Conservation (phyloP, 2,329 filamentous ascomycete species). For the Dendrostoma leiphaemia region DNA sequence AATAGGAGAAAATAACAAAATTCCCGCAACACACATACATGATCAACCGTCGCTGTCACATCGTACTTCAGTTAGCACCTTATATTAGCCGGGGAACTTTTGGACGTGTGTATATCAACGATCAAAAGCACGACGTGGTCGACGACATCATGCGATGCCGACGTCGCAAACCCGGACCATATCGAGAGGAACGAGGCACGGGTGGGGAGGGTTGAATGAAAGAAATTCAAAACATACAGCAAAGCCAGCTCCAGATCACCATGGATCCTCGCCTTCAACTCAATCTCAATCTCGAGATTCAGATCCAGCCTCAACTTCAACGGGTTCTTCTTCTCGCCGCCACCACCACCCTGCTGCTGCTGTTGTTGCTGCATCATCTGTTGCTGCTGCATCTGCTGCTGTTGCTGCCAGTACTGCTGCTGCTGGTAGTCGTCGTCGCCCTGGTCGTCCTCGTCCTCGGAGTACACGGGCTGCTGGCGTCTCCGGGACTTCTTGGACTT, state of each 20-base stretch:
- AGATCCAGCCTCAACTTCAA: constrained; percentile 69
- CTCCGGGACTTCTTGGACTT: constrained; percentile 18
- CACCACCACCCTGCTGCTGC: constrained; percentile 32
- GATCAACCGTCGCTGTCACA: constrained; percentile 18
- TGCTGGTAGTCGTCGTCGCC: constrained; percentile 23
- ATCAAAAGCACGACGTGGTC: neutral
- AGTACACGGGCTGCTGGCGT: constrained; percentile 11
- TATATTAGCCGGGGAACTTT: constrained; percentile 15
- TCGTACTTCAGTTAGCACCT: constrained; percentile 18
- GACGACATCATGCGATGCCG: neutral
- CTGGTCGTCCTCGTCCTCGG: constrained; percentile 15
- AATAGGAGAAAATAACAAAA: neutral
- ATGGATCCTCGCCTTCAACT: constrained; percentile 76
- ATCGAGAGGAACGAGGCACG: neutral
- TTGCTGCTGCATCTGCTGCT: constrained; percentile 20
- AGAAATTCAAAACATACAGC: constrained; percentile 50
- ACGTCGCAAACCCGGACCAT: neutral
- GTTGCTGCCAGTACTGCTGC: constrained; percentile 22
- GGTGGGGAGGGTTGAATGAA: neutral
- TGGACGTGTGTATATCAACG: neutral
- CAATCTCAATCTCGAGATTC: constrained; percentile 77
- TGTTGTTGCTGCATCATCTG: constrained; percentile 26
- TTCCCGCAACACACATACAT: neutral
- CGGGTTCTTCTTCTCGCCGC: constrained; percentile 51
- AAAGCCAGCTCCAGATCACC: constrained; percentile 72